Base-by-base conservation (phyloP, 108 stramenopile species). In the Skeletonema potamos region DNA sequence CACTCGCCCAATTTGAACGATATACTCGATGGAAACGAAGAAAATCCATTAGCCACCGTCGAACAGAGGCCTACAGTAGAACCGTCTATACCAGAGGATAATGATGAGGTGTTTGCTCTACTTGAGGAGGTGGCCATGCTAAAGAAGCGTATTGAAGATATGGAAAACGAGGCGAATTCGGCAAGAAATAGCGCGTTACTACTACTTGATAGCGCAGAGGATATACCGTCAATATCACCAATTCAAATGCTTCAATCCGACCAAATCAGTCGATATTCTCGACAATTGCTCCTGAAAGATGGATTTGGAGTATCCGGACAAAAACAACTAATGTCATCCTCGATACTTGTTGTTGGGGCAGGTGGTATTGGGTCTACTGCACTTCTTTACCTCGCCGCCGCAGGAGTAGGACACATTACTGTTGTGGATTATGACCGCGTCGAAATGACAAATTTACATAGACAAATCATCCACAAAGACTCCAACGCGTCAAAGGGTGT, bases 381-480 rank as follows among this genome's bases (percentile, higher is more conserved):
- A 2, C 70, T 95, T 15, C 61, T 91, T 4, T 95, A 95, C 62
- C 76, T 95, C 20, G 92, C 94, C 10, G 88, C 89, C 17, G 77
- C 81, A 30, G 94, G 94, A 20, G 71, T 97, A 18, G 94, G 94
- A 43, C 66, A 76, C 24, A 70, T 97, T 13, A 86, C 88, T 9
- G 77, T 99, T 57, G 91, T 98, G 15, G 99, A 99, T 69, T 93
- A 92, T 72, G 99, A 99, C 77, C 54, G 54, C 27, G 96, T 99
- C 15, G 99, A 99, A 32, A 78, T 81, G 60, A 88, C 90, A 55
- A 99, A 99, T 84, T 77, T 99, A 46, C 99, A 99, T 74, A 87
- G 99, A 58, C 98, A 99, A 75, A 77, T 97, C 41, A 92, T 97
- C 33, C 98, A 99, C 77, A 86, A 74, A 41, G 80, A 84, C 33